Evolutionary conservation across 352 stramenopile genomes (phyloP), one percentile per base, ranked within the genome.

Genomic region (Pythium biforme): DNA sequence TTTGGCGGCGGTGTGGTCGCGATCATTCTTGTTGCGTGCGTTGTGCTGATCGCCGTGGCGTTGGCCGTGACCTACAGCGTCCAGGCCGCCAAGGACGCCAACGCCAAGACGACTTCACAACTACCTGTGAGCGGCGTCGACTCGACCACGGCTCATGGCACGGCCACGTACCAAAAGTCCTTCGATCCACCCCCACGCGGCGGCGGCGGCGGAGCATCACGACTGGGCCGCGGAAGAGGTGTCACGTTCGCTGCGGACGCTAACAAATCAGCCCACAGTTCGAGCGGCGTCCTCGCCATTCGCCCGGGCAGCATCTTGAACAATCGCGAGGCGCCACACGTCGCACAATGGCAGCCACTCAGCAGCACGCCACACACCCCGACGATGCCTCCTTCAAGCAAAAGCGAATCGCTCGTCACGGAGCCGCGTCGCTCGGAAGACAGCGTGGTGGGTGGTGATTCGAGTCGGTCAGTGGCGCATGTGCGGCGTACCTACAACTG

Each of bases 131-230:
- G 29, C 15, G 27, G 25, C 27, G 39, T 51, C 2, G 54, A 51
- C 26, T 60, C 54, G 3, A 60, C 54, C 54, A 60, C 52, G 26
- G 54, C 54, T 40, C 52, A 43, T 27, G 40, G 43, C 40, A 37
- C 31, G 14, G 39, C 54, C 19, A 25, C 54, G 6, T 60, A 60
- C 27, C 26, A 52, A 27, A 5, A 60, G n/a, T 40, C 54, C 4
- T 17, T 48, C 14, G 54, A 51, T 27, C 19, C 40, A 12, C 40
- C 19, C 25, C 40, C 4, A 9, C 40, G 19, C 40, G n/a, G 19
- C 8, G n/a, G n/a, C n/a, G n/a, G n/a, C n/a, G n/a, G n/a, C n/a
- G n/a, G n/a, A n/a, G n/a, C n/a, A n/a, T n/a, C n/a, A n/a, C 40
- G 19, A 47, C 20, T 25, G 3, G 25, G 40, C 14, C 40, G 40